phyloP scores from a whole-genome alignment of 805 yeast genomes.

The Metschnikowia anglica region DNA sequence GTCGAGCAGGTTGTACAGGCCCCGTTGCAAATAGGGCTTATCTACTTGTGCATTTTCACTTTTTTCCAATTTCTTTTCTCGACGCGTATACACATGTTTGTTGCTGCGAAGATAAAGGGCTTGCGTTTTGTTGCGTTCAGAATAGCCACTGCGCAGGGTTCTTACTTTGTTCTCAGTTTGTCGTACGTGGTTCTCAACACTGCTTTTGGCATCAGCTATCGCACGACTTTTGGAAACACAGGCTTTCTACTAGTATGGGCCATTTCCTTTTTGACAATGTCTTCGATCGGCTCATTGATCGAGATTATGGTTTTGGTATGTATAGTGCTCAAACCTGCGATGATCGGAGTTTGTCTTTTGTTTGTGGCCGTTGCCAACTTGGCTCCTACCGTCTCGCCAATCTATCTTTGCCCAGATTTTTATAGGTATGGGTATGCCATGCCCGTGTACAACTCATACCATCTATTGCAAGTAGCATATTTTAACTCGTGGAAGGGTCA shows the following conservation, averaged over 20 bases:
- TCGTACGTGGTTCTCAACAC: constrained; percentile 30
- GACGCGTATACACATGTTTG: constrained; percentile 27
- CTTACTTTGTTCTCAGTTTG: constrained; percentile 30
- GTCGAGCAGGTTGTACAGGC: constrained; percentile 27
- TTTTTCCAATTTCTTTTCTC: constrained; percentile 36
- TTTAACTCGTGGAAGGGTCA: constrained; percentile 36
- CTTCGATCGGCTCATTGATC: constrained; percentile 32
- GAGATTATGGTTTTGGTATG: constrained; percentile 28
- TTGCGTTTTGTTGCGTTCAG: constrained; percentile 25
- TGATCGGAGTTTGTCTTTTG: constrained; percentile 31
- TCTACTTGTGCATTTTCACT: constrained; percentile 33
- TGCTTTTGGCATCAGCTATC: constrained; percentile 27
- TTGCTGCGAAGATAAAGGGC: constrained; percentile 30
- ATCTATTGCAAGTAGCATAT: constrained; percentile 32
- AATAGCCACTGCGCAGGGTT: constrained; percentile 28
- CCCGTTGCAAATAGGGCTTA: constrained; percentile 33
- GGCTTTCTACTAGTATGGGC: constrained; percentile 38
- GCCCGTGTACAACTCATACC: constrained; percentile 34
- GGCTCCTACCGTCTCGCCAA: constrained; percentile 33
- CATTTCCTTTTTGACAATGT: constrained; percentile 30
- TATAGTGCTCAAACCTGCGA: constrained; percentile 26
- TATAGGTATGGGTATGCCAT: constrained; percentile 39
- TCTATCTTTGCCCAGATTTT: constrained; percentile 32
- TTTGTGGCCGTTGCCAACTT: constrained; percentile 30
- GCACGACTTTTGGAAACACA: constrained; percentile 28